These are phyloP conservation scores for Apiospora sp. DNA, from an alignment of 2,329 filamentous ascomycete genomes.

Conservation along the genomic window DNA sequence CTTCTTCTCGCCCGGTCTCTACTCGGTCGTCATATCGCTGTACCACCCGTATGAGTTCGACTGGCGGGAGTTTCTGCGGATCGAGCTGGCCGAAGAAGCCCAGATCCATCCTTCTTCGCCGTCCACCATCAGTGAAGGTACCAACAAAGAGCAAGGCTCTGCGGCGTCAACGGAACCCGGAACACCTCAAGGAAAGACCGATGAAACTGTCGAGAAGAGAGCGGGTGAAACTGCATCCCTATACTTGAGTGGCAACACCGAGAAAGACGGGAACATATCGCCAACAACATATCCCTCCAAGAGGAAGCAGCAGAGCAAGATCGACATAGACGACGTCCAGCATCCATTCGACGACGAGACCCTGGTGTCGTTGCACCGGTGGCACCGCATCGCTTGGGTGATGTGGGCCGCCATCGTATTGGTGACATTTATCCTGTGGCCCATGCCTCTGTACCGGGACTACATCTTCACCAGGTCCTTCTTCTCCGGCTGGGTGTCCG, in stretches of 20 bases:
- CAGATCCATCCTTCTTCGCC: slow-evolving; percentile 30
- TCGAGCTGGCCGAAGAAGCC: slow-evolving; percentile 53
- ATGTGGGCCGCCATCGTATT: slow-evolving; percentile 52
- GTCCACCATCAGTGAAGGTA: background rate
- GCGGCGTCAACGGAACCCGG: background rate
- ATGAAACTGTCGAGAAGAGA: background rate
- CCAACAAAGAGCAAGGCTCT: slow-evolving; percentile 12
- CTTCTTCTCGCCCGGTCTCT: slow-evolving; percentile 54
- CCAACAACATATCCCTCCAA: background rate
- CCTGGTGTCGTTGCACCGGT: slow-evolving; percentile 43
- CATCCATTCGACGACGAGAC: slow-evolving; percentile 52
- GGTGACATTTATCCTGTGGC: slow-evolving; percentile 56
- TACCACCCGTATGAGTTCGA: slow-evolving; percentile 46
- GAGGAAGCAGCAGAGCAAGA: background rate
- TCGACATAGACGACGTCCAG: slow-evolving; percentile 48
- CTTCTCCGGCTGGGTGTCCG: slow-evolving; percentile 53
- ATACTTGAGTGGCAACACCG: background rate
- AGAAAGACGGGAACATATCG: background rate
- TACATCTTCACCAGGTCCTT: slow-evolving; percentile 57
- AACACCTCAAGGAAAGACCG: background rate
- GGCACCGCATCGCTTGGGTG: slow-evolving; percentile 50
- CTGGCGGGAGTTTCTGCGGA: slow-evolving; percentile 51
- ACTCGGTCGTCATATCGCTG: slow-evolving; percentile 52
- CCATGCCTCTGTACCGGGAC: slow-evolving; percentile 57
- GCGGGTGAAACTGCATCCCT: background rate